phyloP scores from a whole-genome alignment of 352 stramenopile genomes.

The Globisporangium parvum region DNA sequence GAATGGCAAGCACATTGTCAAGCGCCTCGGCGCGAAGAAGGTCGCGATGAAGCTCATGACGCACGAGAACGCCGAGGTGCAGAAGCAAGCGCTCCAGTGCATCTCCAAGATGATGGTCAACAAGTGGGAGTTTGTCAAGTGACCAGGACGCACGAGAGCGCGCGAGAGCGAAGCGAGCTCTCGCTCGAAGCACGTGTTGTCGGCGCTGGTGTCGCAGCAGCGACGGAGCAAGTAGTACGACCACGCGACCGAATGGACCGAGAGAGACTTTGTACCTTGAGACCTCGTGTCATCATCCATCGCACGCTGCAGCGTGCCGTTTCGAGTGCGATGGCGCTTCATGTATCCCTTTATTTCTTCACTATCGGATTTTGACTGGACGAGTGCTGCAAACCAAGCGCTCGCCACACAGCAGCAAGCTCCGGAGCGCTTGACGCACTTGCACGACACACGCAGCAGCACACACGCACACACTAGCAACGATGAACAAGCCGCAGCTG shows the following conservation, averaged over 20 bases:
- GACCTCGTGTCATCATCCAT: too few species aligned
- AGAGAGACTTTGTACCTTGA: too few species aligned
- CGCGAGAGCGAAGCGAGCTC: background rate
- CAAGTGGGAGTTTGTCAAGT: constrained; percentile 96
- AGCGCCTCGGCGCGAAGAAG: constrained; percentile 95
- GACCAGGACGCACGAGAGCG: constrained; percentile 8
- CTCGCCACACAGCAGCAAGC: background rate
- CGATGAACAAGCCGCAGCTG: constrained; percentile 40
- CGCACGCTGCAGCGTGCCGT: too few species aligned
- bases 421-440: too few species aligned
- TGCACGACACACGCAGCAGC: background rate
- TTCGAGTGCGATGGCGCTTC: too few species aligned
- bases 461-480: background rate
- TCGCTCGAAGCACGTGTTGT: background rate
- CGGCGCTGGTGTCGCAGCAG: background rate
- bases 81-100: constrained; percentile 96
- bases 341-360: too few species aligned
- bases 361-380: too few species aligned
- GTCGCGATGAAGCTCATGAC: constrained; percentile 97
- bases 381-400: too few species aligned
- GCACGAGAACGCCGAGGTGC: constrained; percentile 94
- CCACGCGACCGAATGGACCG: background rate
- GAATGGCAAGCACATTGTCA: constrained; percentile 95
- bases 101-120: constrained; percentile 99
- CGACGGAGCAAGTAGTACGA: background rate